These are phyloP conservation scores for Stephania japonica DNA, from an alignment of 164 flowering plant genomes.

Conservation along the genomic window DNA sequence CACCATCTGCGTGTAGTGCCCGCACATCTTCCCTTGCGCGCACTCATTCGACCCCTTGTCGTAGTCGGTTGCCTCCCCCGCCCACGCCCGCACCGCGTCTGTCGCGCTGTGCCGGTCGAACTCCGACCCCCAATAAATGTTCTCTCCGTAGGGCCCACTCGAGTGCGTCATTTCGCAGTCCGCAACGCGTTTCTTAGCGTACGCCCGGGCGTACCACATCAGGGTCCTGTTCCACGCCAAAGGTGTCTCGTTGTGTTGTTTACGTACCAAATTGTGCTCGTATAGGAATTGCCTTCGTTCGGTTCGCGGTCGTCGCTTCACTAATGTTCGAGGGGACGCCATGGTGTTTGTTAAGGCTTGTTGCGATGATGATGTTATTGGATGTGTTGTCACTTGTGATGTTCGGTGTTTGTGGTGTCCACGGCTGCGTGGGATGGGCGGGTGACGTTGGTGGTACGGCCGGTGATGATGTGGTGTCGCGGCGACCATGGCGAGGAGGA, in stretches of 20 bases:
- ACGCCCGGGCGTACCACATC: slow-evolving; percentile 26
- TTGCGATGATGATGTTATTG: background rate
- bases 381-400: background rate
- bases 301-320: background rate
- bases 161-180: slow-evolving; percentile 43
- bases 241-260: slow-evolving; percentile 7
- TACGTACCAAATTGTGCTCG: slow-evolving; percentile 40
- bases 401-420: background rate
- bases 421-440: background rate
- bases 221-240: slow-evolving; percentile 31
- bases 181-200: slow-evolving; percentile 10
- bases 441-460: background rate
- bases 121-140: slow-evolving; percentile 33
- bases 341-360: background rate
- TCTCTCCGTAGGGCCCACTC: slow-evolving; percentile 37
- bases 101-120: slow-evolving; percentile 19
- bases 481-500: background rate
- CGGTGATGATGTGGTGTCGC: background rate
- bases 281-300: slow-evolving; percentile 17
- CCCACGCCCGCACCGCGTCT: slow-evolving; percentile 34
- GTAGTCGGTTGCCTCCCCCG: slow-evolving; percentile 19
- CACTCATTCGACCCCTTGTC: slow-evolving; percentile 17
- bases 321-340: background rate
- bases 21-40: slow-evolving; percentile 28
- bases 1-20: slow-evolving; percentile 55